Conservation (phyloP, 2,329 filamentous ascomycete species). For the Aspergillus sergii region DNA sequence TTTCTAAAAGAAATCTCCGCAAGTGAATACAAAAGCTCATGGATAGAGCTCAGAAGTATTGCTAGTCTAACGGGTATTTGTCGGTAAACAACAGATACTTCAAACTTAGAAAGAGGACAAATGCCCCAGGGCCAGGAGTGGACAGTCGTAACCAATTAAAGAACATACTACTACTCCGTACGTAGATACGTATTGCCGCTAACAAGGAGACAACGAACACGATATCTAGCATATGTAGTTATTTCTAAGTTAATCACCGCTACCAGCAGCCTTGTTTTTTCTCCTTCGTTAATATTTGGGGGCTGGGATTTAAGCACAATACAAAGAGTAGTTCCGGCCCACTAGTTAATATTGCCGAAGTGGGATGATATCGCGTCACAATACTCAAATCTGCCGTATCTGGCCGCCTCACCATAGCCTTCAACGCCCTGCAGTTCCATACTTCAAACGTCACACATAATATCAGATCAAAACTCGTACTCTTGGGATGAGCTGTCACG, state of each 20-base stretch:
- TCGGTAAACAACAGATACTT: not conserved
- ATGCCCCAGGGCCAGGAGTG: not conserved
- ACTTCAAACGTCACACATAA: slow-evolving; percentile 6
- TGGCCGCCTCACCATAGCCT: not conserved
- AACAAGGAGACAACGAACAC: too few relatives aligned
- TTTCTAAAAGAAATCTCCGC: not conserved
- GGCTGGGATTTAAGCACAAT: not conserved
- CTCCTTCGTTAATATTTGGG: not conserved
- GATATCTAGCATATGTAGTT: not conserved
- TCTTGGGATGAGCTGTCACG: slow-evolving; percentile 66
- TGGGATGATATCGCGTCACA: not conserved
- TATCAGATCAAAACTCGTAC: slow-evolving; percentile 13
- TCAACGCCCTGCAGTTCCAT: slow-evolving; percentile 5
- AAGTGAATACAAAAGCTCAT: not conserved
- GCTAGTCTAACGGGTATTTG: not conserved
- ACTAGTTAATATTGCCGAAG: not conserved
- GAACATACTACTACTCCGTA: too few relatives aligned
- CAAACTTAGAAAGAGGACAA: not conserved
- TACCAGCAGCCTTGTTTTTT: not conserved
- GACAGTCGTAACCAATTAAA: too few relatives aligned
- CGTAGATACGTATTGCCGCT: too few relatives aligned
- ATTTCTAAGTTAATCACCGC: not conserved
- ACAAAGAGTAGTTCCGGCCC: not conserved
- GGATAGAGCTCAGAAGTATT: not conserved
- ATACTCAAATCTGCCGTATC: not conserved